phyloP scores from a whole-genome alignment of 257 asterid species.

The Oldenlandia corymbosa region DNA sequence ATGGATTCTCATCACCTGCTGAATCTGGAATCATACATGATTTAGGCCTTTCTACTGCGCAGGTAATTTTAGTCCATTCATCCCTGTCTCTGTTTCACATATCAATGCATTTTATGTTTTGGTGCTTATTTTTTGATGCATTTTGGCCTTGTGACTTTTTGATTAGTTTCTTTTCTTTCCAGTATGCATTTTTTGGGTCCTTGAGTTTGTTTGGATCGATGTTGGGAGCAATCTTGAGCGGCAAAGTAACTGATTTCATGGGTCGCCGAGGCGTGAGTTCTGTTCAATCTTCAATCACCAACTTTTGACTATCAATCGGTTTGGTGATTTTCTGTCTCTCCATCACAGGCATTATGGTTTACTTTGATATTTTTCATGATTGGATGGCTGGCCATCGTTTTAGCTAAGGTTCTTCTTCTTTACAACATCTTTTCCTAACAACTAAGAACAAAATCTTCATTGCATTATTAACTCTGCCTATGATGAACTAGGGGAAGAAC shows the following conservation, averaged over 20 bases:
- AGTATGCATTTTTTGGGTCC: conserved; percentile 29
- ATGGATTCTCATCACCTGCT: conserved; percentile 26
- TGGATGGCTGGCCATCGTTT: conserved; percentile 27
- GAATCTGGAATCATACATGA: conserved; percentile 23
- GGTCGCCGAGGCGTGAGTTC: conserved; percentile 25
- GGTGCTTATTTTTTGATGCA: no score
- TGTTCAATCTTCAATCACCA: neutral
- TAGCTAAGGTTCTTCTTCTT: conserved; percentile 20
- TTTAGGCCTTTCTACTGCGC: conserved; percentile 24
- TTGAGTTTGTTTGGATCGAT: conserved; percentile 25
- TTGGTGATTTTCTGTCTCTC: no score
- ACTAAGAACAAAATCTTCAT: no score
- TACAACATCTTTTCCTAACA: conserved; percentile 1
- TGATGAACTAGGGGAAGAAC: no score
- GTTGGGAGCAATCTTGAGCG: conserved; percentile 23
- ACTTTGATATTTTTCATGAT: conserved; percentile 12
- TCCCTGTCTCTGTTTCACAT: no score
- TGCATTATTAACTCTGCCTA: neutral
- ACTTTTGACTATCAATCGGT: no score
- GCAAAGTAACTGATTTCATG: conserved; percentile 19
- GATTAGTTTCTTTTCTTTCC: no score
- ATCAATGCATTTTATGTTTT: no score
- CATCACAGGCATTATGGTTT: conserved; percentile 19
- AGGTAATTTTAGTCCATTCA: conserved; percentile 13
- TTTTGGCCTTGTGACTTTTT: no score